Evolutionary conservation across 2,329 filamentous ascomycete species (phyloP).

Genomic region (Penicillium sp.): DNA sequence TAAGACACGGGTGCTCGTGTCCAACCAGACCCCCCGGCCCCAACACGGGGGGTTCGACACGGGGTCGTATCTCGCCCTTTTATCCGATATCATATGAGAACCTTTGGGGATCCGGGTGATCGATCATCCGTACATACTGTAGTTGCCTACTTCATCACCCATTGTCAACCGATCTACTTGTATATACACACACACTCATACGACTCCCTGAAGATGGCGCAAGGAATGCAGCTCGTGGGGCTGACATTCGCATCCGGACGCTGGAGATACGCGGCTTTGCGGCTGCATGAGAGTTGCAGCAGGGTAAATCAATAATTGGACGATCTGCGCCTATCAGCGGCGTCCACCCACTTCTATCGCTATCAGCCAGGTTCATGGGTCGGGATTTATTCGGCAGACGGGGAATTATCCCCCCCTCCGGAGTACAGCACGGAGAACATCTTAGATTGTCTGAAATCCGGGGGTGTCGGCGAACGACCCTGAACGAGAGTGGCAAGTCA

Average conservation of each 20-base stretch:
- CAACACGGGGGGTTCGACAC: slow-evolving; percentile 7
- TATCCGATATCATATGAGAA: not conserved
- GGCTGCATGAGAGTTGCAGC: slow-evolving; percentile 20
- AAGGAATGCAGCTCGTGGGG: slow-evolving; percentile 7
- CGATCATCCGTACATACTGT: not conserved
- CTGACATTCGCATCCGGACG: slow-evolving; percentile 4
- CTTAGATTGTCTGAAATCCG: too few species aligned
- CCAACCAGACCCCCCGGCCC: slow-evolving; percentile 9
- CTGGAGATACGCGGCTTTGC: slow-evolving; percentile 19
- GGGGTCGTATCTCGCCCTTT: slow-evolving; percentile 14
- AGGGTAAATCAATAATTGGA: slow-evolving; percentile 19
- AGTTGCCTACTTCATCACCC: not conserved
- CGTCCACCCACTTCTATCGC: not conserved
- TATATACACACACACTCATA: too few species aligned
- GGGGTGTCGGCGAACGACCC: too few species aligned
- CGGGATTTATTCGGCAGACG: not conserved
- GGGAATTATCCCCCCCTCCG: not conserved
- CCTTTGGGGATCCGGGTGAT: not conserved
- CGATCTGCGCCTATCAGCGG: slow-evolving; percentile 24
- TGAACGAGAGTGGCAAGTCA: too few species aligned
- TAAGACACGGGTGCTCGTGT: not conserved
- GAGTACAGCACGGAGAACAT: too few species aligned
- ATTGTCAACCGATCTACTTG: too few species aligned
- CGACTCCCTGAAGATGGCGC: not conserved
- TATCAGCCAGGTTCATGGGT: not conserved